Conservation (phyloP, 371 early-diverging fungal genomes). For the Apophysomyces sp. region DNA sequence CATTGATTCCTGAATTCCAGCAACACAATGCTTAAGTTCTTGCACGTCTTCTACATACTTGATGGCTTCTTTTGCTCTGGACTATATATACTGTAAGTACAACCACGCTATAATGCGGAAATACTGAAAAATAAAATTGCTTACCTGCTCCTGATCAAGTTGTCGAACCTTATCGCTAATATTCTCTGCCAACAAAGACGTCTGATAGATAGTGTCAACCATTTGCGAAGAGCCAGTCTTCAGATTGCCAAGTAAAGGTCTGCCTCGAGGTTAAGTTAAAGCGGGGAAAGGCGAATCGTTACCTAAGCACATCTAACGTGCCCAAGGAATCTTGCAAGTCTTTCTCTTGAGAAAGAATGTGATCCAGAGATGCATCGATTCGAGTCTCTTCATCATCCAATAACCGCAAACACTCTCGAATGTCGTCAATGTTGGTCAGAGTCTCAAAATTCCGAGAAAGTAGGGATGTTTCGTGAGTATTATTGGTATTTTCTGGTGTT, state of each 20-base stretch:
- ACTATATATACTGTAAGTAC: constrained; percentile 30
- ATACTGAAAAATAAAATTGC: not conserved
- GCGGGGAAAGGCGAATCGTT: not conserved
- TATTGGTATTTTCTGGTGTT: not conserved
- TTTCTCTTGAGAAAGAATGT: constrained; percentile 39
- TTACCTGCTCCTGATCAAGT: constrained; percentile 75
- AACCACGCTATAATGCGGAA: no score
- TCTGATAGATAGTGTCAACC: constrained; percentile 61
- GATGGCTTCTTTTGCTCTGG: constrained; percentile 70
- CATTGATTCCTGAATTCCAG: constrained; percentile 74
- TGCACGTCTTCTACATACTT: constrained; percentile 73
- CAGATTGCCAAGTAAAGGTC: constrained; percentile 62
- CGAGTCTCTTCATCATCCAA: constrained; percentile 69
- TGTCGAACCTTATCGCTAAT: constrained; percentile 84
- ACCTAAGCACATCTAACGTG: constrained; percentile 53
- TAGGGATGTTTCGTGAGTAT: not conserved
- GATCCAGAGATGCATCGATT: constrained; percentile 64
- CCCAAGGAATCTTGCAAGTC: constrained; percentile 23
- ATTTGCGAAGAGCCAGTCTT: constrained; percentile 54
- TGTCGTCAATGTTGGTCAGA: constrained; percentile 65
- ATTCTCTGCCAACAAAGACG: constrained; percentile 72
- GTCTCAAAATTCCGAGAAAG: constrained; percentile 24
- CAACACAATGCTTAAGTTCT: constrained; percentile 73
- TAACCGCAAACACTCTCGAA: constrained; percentile 60
- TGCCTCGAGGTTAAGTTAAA: constrained; percentile 14